Evolutionary conservation across 2,329 filamentous ascomycete genomes (phyloP).

Genomic region (Herpomyces periplanetae): DNA sequence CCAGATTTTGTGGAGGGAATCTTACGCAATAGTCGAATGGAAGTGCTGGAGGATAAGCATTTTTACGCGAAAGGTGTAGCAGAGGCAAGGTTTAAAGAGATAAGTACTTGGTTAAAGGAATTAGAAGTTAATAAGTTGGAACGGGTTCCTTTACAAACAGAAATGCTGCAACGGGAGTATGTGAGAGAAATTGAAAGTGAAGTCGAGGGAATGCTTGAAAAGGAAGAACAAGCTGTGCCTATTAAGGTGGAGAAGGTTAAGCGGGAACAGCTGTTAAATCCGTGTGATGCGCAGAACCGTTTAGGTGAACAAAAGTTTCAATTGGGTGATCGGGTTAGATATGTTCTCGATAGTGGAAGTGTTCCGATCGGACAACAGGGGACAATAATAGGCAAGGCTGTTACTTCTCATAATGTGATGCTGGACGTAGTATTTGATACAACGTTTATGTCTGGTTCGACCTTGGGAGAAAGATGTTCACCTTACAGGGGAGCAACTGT

Average conservation of each 20-base stretch:
- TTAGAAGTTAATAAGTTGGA: slow-evolving; percentile 73
- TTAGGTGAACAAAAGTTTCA: slow-evolving; percentile 44
- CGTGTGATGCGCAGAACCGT: slow-evolving; percentile 75
- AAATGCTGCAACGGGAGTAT: slow-evolving; percentile 68
- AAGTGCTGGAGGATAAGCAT: slow-evolving; percentile 44
- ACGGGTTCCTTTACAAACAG: slow-evolving; percentile 71
- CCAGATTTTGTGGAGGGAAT: slow-evolving; percentile 80
- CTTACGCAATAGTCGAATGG: slow-evolving; percentile 43
- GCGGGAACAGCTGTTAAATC: slow-evolving; percentile 52
- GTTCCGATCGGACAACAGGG: slow-evolving; percentile 70
- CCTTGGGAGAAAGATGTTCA: slow-evolving; percentile 52
- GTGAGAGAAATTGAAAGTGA: slow-evolving; percentile 41
- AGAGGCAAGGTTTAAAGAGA: slow-evolving; percentile 52
- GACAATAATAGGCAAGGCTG: slow-evolving; percentile 75
- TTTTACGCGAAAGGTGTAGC: slow-evolving; percentile 41
- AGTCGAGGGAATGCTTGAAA: slow-evolving; percentile 20
- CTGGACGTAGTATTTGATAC: slow-evolving; percentile 76
- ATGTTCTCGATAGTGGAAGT: slow-evolving; percentile 64
- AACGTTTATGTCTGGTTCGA: slow-evolving; percentile 88
- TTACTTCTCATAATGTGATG: slow-evolving; percentile 39
- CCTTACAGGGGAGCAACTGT: slow-evolving; percentile 83
- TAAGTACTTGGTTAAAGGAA: slow-evolving; percentile 62
- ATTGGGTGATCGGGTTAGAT: slow-evolving; percentile 66
- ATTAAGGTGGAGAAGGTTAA: slow-evolving; percentile 46
- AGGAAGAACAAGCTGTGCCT: slow-evolving; percentile 14